These are phyloP conservation scores for Saposhnikovia divaricata DNA, from an alignment of 129 eudicot genomes.

Conservation along the genomic window DNA sequence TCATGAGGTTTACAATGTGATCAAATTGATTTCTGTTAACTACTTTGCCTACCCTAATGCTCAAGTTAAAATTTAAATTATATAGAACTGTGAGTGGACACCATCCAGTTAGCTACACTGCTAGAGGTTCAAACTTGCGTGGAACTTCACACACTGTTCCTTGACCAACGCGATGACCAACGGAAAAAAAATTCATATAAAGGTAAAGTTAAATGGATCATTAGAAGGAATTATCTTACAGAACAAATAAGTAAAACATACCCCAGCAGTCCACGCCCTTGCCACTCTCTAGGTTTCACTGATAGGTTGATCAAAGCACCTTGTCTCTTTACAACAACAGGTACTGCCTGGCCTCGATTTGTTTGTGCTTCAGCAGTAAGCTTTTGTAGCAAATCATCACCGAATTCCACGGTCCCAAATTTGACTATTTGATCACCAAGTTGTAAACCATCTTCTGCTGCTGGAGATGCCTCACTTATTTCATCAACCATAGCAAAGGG, in stretches of 20 bases:
- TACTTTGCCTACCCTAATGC: background rate
- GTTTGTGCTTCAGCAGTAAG: slow-evolving; percentile 83
- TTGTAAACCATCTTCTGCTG: slow-evolving; percentile 95
- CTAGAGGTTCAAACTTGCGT: background rate
- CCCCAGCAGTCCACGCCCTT: slow-evolving; percentile 93
- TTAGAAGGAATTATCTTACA: background rate
- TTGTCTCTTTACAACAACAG: slow-evolving; percentile 72
- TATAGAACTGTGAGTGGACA: background rate
- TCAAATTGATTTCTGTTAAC: background rate
- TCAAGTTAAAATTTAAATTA: background rate
- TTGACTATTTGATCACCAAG: slow-evolving; percentile 91
- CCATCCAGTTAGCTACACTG: background rate
- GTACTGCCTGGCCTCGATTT: slow-evolving; percentile 48
- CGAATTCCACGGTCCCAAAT: slow-evolving; percentile 81
- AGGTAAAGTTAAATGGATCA: background rate
- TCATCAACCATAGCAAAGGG: slow-evolving; percentile 97
- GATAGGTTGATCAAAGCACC: slow-evolving; percentile 52
- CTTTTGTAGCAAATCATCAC: slow-evolving; percentile 63
- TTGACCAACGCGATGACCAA: background rate
- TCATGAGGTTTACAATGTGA: background rate
- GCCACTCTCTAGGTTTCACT: slow-evolving; percentile 89
- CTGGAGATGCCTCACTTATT: slow-evolving; percentile 87
- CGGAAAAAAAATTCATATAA: background rate
- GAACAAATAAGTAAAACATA: slow-evolving; percentile 23
- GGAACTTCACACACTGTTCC: background rate